A percentile compares a stretch with the other conserved stretches of the same genome.
Evolutionary conservation across 129 eudicot genomes (phyloP).

Genomic region (Heracleum sosnowskyi): DNA sequence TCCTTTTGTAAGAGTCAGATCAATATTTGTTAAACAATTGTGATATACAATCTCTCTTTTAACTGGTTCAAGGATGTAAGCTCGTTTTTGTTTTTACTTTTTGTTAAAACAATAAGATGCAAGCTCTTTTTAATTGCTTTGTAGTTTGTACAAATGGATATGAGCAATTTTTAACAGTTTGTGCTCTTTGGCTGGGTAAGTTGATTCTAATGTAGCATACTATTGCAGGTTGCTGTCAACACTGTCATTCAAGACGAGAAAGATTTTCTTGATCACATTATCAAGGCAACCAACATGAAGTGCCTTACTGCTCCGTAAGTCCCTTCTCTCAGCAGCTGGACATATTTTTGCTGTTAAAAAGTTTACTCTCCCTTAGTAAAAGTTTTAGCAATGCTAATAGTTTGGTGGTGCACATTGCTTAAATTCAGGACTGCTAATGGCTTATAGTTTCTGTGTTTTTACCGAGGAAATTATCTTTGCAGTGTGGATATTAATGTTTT

Average conservation of each 20-base stretch:
- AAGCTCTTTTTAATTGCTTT: background rate
- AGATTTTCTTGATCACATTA: constrained; percentile 82
- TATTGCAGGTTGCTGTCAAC: constrained; percentile 81
- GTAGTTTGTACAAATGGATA: background rate
- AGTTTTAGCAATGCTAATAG: background rate
- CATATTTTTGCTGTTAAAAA: background rate
- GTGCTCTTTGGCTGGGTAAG: background rate
- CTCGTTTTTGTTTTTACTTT: background rate
- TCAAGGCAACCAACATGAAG: constrained; percentile 87
- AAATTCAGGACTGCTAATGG: too few relatives aligned
- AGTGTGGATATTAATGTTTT: too few relatives aligned
- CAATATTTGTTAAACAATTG: background rate
- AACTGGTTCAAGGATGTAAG: background rate
- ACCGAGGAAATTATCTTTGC: too few relatives aligned
- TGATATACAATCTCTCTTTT: background rate
- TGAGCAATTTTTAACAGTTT: background rate
- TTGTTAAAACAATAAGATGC: background rate
- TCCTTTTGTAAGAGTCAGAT: background rate
- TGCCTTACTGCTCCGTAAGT: constrained; percentile 86
- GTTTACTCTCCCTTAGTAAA: too few relatives aligned
- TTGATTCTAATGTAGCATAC: background rate
- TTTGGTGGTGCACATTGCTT: background rate
- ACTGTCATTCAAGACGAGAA: constrained; percentile 81
- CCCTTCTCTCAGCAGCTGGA: too few relatives aligned
- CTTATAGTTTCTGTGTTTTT: too few relatives aligned